phyloP scores from a whole-genome alignment of 495 filamentous ascomycete species.

The Penicillium angulare region DNA sequence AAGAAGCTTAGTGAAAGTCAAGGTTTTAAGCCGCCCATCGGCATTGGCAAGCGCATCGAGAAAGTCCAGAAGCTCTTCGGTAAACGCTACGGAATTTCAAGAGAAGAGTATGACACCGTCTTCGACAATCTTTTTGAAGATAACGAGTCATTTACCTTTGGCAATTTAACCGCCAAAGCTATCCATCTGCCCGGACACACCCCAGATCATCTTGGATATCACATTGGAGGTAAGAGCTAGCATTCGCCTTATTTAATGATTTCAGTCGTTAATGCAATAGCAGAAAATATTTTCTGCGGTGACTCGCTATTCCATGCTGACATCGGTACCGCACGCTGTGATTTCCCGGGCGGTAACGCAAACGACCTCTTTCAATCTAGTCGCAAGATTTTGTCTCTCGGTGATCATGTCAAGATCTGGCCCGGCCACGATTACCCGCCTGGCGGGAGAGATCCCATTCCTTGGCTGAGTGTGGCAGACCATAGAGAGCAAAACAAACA shows the following conservation, averaged over 20 bases:
- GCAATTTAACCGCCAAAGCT: conserved; percentile 41
- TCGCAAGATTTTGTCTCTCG: conserved; percentile 45
- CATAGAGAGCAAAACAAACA: conserved; percentile 52
- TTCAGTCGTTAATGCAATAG: neutral
- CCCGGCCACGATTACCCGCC: conserved; percentile 54
- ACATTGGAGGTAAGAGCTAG: conserved; percentile 41
- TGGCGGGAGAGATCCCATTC: conserved; percentile 26
- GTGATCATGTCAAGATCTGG: conserved; percentile 45
- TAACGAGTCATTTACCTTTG: conserved; percentile 51
- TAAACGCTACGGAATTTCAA: conserved; percentile 42
- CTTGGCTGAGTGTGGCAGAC: conserved; percentile 50
- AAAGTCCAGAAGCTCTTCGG: conserved; percentile 52
- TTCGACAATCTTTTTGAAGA: conserved; percentile 56
- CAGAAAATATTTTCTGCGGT: conserved; percentile 58
- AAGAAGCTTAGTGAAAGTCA: conserved; percentile 27
- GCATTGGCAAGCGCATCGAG: conserved; percentile 55
- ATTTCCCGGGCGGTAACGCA: conserved; percentile 58
- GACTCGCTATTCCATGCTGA: conserved; percentile 61
- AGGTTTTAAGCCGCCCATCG: conserved; percentile 33
- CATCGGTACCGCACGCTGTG: conserved; percentile 57
- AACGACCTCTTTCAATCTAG: conserved; percentile 43
- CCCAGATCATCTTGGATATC: conserved; percentile 60
- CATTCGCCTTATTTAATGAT: neutral
- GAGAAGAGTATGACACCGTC: conserved; percentile 36
- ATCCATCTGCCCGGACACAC: conserved; percentile 62